A percentile compares a stretch with the other conserved stretches of the same genome.
Conservation (phyloP, 768 basidiomycete species). For the Zangia roseola region DNA sequence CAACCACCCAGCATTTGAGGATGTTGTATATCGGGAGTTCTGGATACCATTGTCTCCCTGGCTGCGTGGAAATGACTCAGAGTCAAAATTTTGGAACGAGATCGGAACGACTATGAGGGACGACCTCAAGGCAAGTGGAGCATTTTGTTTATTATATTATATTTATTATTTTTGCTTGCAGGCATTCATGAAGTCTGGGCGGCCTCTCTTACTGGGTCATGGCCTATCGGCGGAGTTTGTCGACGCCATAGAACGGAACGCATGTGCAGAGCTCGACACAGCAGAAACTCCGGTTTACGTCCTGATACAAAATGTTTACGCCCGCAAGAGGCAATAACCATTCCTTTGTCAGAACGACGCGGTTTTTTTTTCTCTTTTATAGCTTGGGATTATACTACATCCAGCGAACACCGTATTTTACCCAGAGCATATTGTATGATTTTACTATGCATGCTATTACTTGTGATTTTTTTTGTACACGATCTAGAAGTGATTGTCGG, state of each 20-base stretch:
- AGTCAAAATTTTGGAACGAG: slow-evolving; percentile 36
- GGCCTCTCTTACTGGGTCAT: slow-evolving; percentile 65
- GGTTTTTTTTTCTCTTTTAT: slow-evolving; percentile 1
- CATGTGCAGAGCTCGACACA: slow-evolving; percentile 50
- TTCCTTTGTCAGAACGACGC: slow-evolving; percentile 2
- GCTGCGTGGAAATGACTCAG: slow-evolving; percentile 25
- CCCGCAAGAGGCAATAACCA: slow-evolving; percentile 33
- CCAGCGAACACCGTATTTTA: slow-evolving; percentile 26
- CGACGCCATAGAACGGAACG: slow-evolving; percentile 50
- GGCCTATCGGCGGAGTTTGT: slow-evolving; percentile 57
- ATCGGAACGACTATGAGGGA: slow-evolving; percentile 51
- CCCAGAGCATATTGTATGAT: slow-evolving; percentile 18
- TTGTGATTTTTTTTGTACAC: neutral
- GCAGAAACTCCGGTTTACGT: slow-evolving; percentile 49
- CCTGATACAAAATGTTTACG: slow-evolving; percentile 60
- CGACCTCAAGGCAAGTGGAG: slow-evolving; percentile 50
- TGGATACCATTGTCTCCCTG: slow-evolving; percentile 65
- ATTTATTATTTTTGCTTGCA: slow-evolving; percentile 24
- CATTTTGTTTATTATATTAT: neutral
- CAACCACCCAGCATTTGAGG: slow-evolving; percentile 56
- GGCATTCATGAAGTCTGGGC: slow-evolving; percentile 63
- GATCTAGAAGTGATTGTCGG: neutral
- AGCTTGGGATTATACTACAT: slow-evolving; percentile 13
- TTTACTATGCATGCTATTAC: slow-evolving; percentile 11
- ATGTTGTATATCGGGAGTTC: slow-evolving; percentile 54